Evolutionary conservation across 2,329 filamentous ascomycete genomes (phyloP).

Genomic region (Hypoxylon sp.): DNA sequence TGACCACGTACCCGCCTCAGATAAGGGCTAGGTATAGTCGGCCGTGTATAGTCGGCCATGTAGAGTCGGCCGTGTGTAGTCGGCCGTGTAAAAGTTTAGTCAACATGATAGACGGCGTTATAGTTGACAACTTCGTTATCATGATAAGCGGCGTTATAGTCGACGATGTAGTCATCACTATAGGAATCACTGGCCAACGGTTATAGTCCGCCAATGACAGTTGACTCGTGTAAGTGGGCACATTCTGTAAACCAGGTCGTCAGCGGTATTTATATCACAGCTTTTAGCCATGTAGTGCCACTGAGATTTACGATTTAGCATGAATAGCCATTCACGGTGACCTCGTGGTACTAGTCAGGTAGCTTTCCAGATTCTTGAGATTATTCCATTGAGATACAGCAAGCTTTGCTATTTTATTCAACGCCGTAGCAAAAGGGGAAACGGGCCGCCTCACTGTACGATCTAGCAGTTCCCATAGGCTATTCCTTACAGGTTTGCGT

Average conservation of each 20-base stretch:
- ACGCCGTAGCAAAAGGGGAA: too few relatives aligned
- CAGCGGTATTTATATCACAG: neutral
- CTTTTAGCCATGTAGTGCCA: neutral
- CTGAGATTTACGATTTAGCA: neutral
- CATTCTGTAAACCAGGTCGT: neutral
- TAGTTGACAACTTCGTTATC: neutral
- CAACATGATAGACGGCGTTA: neutral
- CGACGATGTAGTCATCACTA: neutral
- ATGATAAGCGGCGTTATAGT: neutral
- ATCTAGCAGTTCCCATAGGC: too few relatives aligned
- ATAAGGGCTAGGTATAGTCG: neutral
- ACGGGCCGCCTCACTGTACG: too few relatives aligned
- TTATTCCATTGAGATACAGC: neutral
- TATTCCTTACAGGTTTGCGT: neutral
- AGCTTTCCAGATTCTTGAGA: neutral
- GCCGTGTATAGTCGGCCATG: too few relatives aligned
- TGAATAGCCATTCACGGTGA: neutral
- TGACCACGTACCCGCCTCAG: neutral
- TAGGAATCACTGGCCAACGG: neutral
- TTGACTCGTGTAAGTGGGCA: neutral
- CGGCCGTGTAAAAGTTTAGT: too few relatives aligned
- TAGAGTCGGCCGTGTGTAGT: neutral
- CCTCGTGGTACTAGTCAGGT: neutral
- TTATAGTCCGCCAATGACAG: neutral
- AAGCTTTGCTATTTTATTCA: too few relatives aligned